Evolutionary conservation across 2,329 filamentous ascomycete species (phyloP).

Genomic region (Fusarium praegraminearum): DNA sequence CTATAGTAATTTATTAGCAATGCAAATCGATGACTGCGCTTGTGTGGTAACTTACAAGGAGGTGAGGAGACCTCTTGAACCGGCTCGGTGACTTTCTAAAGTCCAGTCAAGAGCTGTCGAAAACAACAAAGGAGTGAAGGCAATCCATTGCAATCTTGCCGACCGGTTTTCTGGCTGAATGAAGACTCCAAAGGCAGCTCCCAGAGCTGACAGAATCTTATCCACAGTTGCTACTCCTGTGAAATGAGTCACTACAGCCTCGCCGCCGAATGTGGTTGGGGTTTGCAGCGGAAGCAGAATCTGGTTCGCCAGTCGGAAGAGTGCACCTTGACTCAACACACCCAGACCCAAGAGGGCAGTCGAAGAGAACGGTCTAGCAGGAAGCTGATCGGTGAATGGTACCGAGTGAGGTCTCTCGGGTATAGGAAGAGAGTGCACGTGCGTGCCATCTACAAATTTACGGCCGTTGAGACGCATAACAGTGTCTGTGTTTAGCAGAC

Average conservation of each 20-base stretch:
- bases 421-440: neutral
- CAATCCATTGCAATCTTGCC: neutral
- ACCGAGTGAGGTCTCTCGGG: neutral
- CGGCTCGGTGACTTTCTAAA: conserved; percentile 1
- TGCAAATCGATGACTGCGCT: accelerated
- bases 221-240: neutral
- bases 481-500: accelerated
- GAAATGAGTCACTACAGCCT: neutral
- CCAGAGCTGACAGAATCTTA: neutral
- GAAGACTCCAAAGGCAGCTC: neutral
- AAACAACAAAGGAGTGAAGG: neutral
- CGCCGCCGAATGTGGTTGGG: neutral
- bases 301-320: accelerated
- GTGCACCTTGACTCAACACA: neutral
- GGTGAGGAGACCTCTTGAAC: neutral
- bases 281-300: neutral
- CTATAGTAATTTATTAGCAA: neutral
- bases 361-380: neutral
- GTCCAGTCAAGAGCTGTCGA: conserved; percentile 18
- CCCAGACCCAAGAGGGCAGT: neutral
- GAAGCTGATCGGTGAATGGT: neutral
- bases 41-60: neutral
- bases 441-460: neutral
- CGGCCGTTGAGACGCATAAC: accelerated
- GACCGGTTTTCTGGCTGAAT: neutral